Percentiles rank a stretch among this genome's conserved stretches.
phyloP scores from a whole-genome alignment of 1,139 yeast genomes.

The Scheffersomyces titani region DNA sequence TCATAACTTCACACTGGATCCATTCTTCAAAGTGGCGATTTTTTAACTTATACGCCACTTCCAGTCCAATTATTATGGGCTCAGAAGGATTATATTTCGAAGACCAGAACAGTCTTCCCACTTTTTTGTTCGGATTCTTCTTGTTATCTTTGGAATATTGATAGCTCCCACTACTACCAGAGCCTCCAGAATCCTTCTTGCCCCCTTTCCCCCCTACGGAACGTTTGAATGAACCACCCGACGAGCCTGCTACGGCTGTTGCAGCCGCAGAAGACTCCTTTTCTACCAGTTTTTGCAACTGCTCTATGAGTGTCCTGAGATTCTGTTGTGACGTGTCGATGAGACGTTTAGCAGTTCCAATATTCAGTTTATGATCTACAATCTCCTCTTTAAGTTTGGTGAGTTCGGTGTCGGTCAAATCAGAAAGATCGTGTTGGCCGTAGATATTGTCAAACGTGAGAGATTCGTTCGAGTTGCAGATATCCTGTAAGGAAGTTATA shows the following conservation, averaged over 20 bases:
- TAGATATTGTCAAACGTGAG: constrained; percentile 50
- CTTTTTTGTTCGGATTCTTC: constrained; percentile 29
- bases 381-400: constrained; percentile 41
- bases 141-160: constrained; percentile 11
- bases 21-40: constrained; percentile 80
- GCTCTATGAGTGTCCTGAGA: constrained; percentile 32
- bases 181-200: constrained; percentile 4
- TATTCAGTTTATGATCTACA: constrained; percentile 55
- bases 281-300: constrained; percentile 17
- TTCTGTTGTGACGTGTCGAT: constrained; percentile 44
- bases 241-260: neutral
- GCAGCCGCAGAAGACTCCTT: constrained; percentile 6
- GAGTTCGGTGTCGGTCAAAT: constrained; percentile 38
- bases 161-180: neutral
- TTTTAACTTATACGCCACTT: constrained; percentile 83
- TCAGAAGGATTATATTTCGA: constrained; percentile 59
- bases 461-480: constrained; percentile 61
- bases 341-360: constrained; percentile 55
- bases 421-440: constrained; percentile 17
- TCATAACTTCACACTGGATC: constrained; percentile 93
- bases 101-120: constrained; percentile 42
- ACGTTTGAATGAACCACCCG: neutral
- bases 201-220: constrained; percentile 8
- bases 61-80: constrained; percentile 68
- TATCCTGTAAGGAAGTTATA: constrained; percentile 65